phyloP scores from a whole-genome alignment of 306 rosid species.

The Carpinus viminea region DNA sequence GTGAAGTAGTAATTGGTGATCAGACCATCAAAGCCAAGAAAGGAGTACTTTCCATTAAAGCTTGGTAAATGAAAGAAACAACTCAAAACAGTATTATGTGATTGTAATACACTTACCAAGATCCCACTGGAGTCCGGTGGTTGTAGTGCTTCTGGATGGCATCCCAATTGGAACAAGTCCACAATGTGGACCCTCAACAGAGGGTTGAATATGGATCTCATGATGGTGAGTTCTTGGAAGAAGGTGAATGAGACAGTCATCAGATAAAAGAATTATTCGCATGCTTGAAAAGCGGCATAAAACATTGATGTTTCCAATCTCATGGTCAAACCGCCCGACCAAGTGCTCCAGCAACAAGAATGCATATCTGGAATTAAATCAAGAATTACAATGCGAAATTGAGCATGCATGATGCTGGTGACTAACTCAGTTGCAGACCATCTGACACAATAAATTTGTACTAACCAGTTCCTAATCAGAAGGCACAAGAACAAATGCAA shows the following conservation, averaged over 20 bases:
- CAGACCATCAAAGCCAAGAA: background rate
- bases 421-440: background rate
- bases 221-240: slow-evolving; percentile 69
- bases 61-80: slow-evolving; percentile 14
- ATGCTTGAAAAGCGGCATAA: slow-evolving; percentile 65
- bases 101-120: slow-evolving; percentile 58
- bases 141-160: slow-evolving; percentile 82
- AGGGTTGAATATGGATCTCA: slow-evolving; percentile 68
- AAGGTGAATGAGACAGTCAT: slow-evolving; percentile 82
- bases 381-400: slow-evolving; percentile 5
- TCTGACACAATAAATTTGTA: background rate
- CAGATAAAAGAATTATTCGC: slow-evolving; percentile 76
- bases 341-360: slow-evolving; percentile 89
- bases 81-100: background rate
- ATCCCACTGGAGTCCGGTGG: slow-evolving; percentile 92
- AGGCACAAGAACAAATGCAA: background rate
- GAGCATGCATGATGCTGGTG: slow-evolving; percentile 14
- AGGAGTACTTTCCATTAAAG: slow-evolving; percentile 7
- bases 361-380: slow-evolving; percentile 60
- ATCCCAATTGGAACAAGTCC: slow-evolving; percentile 87
- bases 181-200: slow-evolving; percentile 90
- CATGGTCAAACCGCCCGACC: slow-evolving; percentile 99
- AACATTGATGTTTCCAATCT: slow-evolving; percentile 88
- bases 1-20: background rate
- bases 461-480: background rate